Percentiles rank a stretch among this genome's conserved stretches.
These are phyloP conservation scores for Candida krabiensis DNA, from an alignment of 805 yeast genomes.

Conservation along the genomic window DNA sequence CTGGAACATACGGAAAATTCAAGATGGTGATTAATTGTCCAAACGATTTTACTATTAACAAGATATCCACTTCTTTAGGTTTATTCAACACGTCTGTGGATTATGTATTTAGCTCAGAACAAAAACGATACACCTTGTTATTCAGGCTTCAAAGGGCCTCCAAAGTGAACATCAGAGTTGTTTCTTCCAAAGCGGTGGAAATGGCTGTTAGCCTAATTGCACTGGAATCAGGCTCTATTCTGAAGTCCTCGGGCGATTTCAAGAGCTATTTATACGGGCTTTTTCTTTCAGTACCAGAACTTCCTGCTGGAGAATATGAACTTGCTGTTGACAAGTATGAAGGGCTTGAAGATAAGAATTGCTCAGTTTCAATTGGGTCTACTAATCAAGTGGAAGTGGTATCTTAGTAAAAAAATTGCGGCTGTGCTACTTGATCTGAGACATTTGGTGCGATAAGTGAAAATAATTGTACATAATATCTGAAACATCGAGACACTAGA, in stretches of 20 bases:
- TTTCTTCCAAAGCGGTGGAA: neutral
- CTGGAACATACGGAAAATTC: slow-evolving; percentile 31
- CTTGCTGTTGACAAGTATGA: slow-evolving; percentile 2
- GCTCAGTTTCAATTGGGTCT: slow-evolving; percentile 3
- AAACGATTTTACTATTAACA: slow-evolving; percentile 2
- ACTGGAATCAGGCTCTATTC: neutral
- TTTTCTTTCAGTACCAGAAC: slow-evolving; percentile 3
- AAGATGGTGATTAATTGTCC: slow-evolving; percentile 32
- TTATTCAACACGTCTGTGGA: slow-evolving; percentile 6
- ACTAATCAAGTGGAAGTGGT: neutral
- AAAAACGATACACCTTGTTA: neutral
- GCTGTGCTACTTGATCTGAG: neutral
- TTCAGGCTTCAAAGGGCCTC: slow-evolving; percentile 11
- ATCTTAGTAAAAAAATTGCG: neutral
- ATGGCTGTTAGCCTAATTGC: slow-evolving; percentile 1
- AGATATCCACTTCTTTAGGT: slow-evolving; percentile 13
- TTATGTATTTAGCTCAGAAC: neutral
- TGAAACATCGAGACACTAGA: neutral
- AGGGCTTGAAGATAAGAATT: neutral
- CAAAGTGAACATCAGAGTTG: slow-evolving; percentile 4
- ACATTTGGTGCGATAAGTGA: neutral
- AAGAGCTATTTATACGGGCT: slow-evolving; percentile 1
- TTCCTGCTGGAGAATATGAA: slow-evolving; percentile 1
- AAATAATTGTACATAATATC: neutral
- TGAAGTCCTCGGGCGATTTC: neutral